A percentile compares a stretch with the other conserved stretches of the same genome.
Evolutionary conservation across 768 basidiomycete species (phyloP).

Genomic region (Mycena vitilis): DNA sequence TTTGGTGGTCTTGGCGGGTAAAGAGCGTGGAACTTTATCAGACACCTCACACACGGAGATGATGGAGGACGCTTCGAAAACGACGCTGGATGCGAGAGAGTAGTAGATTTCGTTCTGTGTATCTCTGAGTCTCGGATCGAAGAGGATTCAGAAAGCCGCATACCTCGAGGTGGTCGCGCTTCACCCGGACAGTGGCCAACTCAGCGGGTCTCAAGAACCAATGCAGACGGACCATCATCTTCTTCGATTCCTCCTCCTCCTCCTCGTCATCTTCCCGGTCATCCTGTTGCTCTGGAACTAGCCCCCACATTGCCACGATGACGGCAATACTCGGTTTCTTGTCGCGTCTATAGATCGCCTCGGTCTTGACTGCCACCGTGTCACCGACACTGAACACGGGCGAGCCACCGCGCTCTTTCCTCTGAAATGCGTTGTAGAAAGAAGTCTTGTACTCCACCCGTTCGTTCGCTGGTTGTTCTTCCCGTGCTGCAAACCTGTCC

Average conservation of each 20-base stretch:
- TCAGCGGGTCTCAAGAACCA: conserved; percentile 82
- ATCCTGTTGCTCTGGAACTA: conserved; percentile 39
- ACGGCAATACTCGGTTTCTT: conserved; percentile 73
- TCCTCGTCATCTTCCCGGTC: conserved; percentile 43
- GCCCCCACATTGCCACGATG: conserved; percentile 77
- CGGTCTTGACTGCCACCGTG: conserved; percentile 69
- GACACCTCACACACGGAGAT: conserved; percentile 63
- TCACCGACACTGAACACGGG: conserved; percentile 68
- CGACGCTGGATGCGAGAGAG: conserved; percentile 59
- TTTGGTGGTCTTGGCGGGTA: conserved; percentile 20
- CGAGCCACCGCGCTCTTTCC: conserved; percentile 34
- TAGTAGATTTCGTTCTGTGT: conserved; percentile 83
- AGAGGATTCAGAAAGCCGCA: not conserved
- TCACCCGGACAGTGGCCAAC: conserved; percentile 68
- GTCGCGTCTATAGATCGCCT: conserved; percentile 53
- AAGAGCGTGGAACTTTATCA: conserved; percentile 38
- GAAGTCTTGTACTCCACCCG: conserved; percentile 16
- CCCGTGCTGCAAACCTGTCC: conserved; percentile 14
- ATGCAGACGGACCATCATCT: conserved; percentile 72
- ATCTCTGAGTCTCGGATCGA: not conserved
- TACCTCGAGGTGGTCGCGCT: conserved; percentile 71
- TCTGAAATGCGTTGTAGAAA: conserved; percentile 29
- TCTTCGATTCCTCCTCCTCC: conserved; percentile 46
- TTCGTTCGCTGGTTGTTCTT: conserved; percentile 22
- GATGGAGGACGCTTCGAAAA: conserved; percentile 64